These are phyloP conservation scores for Phytophthora macrochlamydospora DNA, from an alignment of 352 stramenopile species.

Conservation along the genomic window DNA sequence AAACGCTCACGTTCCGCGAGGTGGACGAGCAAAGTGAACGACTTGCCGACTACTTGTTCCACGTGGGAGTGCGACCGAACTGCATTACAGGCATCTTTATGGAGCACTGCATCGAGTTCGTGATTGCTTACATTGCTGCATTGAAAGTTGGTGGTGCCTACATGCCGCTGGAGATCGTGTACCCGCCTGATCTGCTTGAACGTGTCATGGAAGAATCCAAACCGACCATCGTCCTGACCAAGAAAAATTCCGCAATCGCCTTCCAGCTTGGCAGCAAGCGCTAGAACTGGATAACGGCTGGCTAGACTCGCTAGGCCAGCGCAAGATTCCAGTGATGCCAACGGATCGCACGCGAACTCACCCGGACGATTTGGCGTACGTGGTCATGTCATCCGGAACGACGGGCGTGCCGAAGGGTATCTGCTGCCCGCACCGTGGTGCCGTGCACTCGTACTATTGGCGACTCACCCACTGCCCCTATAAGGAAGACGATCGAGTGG, in stretches of 20 bases:
- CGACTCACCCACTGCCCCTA: conserved; percentile 80
- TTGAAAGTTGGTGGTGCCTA: conserved; percentile 92
- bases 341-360: conserved; percentile 60
- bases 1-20: conserved; percentile 69
- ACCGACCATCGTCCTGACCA: conserved; percentile 88
- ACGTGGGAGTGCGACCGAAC: conserved; percentile 69
- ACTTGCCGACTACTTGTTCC: conserved; percentile 70
- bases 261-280: conserved; percentile 71
- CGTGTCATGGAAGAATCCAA: conserved; percentile 90
- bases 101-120: conserved; percentile 92
- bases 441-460: conserved; percentile 93
- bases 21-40: conserved; percentile 69
- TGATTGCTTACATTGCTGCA: conserved; percentile 90
- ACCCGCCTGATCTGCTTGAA: conserved; percentile 89
- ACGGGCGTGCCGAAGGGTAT: conserved; percentile 94
- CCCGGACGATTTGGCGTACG: conserved; percentile 91
- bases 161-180: conserved; percentile 91
- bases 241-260: conserved; percentile 68
- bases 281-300: conserved; percentile 73
- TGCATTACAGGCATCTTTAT: conserved; percentile 88
- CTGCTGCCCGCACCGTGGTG: conserved; percentile 92
- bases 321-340: conserved; percentile 53
- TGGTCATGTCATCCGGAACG: conserved; percentile 93
- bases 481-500: conserved; percentile 80
- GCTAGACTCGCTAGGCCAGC: conserved; percentile 33